A percentile compares a stretch with the other conserved stretches of the same genome.
These are phyloP conservation scores for Mycena pura DNA, from an alignment of 768 basidiomycete species.

Conservation along the genomic window DNA sequence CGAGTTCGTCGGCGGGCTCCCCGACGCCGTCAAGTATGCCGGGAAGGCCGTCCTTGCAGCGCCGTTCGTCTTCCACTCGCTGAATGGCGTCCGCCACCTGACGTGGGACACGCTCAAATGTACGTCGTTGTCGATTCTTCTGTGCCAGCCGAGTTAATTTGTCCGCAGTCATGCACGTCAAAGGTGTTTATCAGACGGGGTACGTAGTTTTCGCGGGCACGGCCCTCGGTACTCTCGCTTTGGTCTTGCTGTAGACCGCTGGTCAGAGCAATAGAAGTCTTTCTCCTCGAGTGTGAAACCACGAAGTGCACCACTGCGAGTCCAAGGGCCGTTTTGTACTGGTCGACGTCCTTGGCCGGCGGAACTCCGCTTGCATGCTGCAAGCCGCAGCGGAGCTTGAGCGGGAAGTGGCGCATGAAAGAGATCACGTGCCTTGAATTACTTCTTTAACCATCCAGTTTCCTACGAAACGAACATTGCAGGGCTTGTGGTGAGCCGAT, in stretches of 20 bases:
- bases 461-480: too few relatives aligned
- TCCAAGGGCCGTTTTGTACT: too few relatives aligned
- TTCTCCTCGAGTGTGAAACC: too few relatives aligned
- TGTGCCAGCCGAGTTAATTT: background rate
- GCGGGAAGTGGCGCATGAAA: too few relatives aligned
- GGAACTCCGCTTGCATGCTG: too few relatives aligned
- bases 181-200: slow-evolving; percentile 79
- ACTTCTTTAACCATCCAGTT: too few relatives aligned
- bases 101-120: slow-evolving; percentile 90
- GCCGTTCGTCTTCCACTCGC: slow-evolving; percentile 90
- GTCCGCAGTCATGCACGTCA: slow-evolving; percentile 74
- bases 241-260: slow-evolving; percentile 63
- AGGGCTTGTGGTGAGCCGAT: too few relatives aligned
- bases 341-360: too few relatives aligned
- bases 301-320: too few relatives aligned
- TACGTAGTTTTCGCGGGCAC: slow-evolving; percentile 87
- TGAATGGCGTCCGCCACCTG: slow-evolving; percentile 92
- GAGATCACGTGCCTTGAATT: too few relatives aligned
- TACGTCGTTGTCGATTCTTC: slow-evolving; percentile 50
- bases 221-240: slow-evolving; percentile 73
- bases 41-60: slow-evolving; percentile 82
- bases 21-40: slow-evolving; percentile 76
- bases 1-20: slow-evolving; percentile 71
- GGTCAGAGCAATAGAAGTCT: too few relatives aligned
- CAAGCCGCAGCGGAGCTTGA: too few relatives aligned